These are phyloP conservation scores for Zostera marina DNA, from an alignment of 116 monocot genomes.

Conservation along the genomic window DNA sequence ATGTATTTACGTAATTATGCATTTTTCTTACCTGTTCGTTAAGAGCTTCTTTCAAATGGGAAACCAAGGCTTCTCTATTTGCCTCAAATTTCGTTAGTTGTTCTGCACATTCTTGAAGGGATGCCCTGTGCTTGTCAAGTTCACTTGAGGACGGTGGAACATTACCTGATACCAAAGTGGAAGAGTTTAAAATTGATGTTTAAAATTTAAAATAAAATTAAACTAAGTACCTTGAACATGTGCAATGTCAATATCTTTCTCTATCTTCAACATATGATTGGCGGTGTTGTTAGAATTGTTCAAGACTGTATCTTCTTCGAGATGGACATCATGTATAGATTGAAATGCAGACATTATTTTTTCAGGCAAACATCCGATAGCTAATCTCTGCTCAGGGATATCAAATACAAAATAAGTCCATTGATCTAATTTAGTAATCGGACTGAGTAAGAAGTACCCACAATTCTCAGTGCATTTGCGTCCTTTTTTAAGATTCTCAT, in stretches of 20 bases:
- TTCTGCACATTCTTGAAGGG: too few relatives aligned
- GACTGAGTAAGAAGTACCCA: constrained; percentile 23
- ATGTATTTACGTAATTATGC: too few relatives aligned
- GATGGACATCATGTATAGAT: constrained; percentile 56
- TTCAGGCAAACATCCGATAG: constrained; percentile 91
- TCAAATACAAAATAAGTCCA: neutral
- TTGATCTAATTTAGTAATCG: neutral
- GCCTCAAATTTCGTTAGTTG: too few relatives aligned
- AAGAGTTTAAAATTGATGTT: too few relatives aligned
- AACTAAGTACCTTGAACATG: constrained; percentile 37
- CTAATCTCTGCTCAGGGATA: constrained; percentile 50
- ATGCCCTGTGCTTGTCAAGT: too few relatives aligned
- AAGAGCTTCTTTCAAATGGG: too few relatives aligned
- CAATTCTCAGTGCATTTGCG: constrained; percentile 61
- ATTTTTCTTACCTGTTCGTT: too few relatives aligned
- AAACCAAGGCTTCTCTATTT: too few relatives aligned
- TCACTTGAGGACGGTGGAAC: too few relatives aligned
- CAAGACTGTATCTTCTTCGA: constrained; percentile 61
- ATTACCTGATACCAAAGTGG: too few relatives aligned
- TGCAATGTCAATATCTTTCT: constrained; percentile 48
- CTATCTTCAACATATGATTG: constrained; percentile 36
- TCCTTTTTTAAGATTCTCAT: constrained; percentile 78
- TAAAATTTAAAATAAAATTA: too few relatives aligned
- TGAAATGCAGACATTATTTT: constrained; percentile 90
- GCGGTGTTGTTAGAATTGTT: constrained; percentile 58